Conservation (phyloP, 1,284 basidiomycete genomes). For the Amylostereum areolatum region DNA sequence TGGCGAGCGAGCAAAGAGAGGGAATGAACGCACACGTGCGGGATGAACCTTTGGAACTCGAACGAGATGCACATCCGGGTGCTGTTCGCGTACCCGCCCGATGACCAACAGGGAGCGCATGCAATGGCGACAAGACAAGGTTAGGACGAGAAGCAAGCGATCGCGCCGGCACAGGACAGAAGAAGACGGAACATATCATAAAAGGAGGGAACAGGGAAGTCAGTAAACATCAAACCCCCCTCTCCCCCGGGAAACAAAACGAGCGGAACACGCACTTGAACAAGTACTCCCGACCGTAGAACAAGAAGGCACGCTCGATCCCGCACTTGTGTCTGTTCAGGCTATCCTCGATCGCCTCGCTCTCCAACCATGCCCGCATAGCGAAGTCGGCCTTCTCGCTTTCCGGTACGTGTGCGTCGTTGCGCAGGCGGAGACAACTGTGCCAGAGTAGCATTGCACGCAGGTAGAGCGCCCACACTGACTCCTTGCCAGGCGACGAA, state of each 20-base stretch:
- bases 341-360: conserved; percentile 56
- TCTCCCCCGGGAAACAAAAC: neutral
- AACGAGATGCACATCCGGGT: conserved; percentile 65
- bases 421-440: conserved; percentile 56
- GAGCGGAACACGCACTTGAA: conserved; percentile 55
- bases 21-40: conserved; percentile 46
- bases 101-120: conserved; percentile 2
- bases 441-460: conserved; percentile 69
- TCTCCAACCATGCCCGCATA: conserved; percentile 64
- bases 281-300: conserved; percentile 64
- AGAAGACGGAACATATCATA: neutral
- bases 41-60: conserved; percentile 61
- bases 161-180: no score
- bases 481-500: conserved; percentile 42
- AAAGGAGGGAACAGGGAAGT: neutral
- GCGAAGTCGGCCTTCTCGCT: conserved; percentile 56
- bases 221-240: neutral
- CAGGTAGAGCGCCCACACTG: conserved; percentile 67
- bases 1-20: neutral
- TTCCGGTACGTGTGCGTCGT: conserved; percentile 33
- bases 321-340: conserved; percentile 60
- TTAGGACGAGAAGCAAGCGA: no score
- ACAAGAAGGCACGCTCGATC: conserved; percentile 61
- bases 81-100: conserved; percentile 28
- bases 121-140: neutral